phyloP scores from a whole-genome alignment of 768 basidiomycete genomes.

The Psilocybe cubensis region DNA sequence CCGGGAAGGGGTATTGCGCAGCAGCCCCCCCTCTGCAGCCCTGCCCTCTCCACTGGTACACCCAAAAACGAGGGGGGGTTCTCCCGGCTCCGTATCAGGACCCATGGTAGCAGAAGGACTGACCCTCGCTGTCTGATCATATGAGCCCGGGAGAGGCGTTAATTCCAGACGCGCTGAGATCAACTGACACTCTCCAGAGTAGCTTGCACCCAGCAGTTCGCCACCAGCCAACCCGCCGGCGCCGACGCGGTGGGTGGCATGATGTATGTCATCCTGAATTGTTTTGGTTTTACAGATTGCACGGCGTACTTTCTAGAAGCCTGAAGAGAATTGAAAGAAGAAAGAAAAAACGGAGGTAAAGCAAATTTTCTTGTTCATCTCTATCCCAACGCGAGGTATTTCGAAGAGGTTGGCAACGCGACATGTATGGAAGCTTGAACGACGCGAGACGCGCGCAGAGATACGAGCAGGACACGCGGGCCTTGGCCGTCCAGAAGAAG shows the following conservation, averaged over 20 bases:
- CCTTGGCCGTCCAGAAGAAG: background rate
- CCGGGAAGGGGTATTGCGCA: slow-evolving; percentile 7
- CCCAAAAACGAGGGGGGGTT: no score
- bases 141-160: background rate
- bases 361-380: background rate
- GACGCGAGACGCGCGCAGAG: background rate
- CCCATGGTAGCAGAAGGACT: background rate
- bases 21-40: slow-evolving; percentile 9
- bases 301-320: background rate
- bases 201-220: background rate
- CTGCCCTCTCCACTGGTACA: background rate
- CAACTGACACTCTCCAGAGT: background rate
- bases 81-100: background rate
- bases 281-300: no score
- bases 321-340: background rate
- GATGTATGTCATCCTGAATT: no score
- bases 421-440: background rate
- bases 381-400: background rate
- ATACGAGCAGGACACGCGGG: no score
- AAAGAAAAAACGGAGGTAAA: no score
- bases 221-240: background rate
- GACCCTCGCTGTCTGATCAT: slow-evolving; percentile 11
- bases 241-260: no score
- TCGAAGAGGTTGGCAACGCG: background rate
- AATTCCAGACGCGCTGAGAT: background rate